Evolutionary conservation across 192 early-diverging fungal species (phyloP), one percentile per base, ranked within the genome.

Genomic region (Coemansia sp.): DNA sequence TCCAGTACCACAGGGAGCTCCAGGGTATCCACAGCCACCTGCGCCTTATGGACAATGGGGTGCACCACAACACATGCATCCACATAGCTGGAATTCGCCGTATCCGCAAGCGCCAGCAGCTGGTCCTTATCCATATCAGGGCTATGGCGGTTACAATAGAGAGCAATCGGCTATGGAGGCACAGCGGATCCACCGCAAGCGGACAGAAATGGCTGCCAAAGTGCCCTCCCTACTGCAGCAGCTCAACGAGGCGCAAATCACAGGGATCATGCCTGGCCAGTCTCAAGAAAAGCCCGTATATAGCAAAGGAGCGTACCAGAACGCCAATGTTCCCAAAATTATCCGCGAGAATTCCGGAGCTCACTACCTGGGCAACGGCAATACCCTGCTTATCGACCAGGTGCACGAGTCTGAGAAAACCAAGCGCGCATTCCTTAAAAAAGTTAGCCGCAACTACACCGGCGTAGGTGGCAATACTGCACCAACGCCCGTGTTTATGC

Each of bases 161-260:
- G 12, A 50, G n/a, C 45, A 41, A 7, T 17, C 46, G 7, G 15
- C 3, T 36, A 40, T 51, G 1, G 60, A 66, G 12, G 43, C 61
- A 47, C 66, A 66, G 26, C 56, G 23, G 15, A 26, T 63, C 28
- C 39, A 56, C 11, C 39, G 45, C 11, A 69, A 51, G 44, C 64
- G 74, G 30, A 59, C 58, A 0, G 74, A 66, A 49, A 76, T 70
- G 74, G 28, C 63, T 0, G 56, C 67, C 15, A 40, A 62, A 3
- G 40, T 42, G 5, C 74, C 74, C 2, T 77, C 74, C 14, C 55
- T 77, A 20, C 64, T 77, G 16, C 74, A 77, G 57, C 74, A 64
- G 21, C 68, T 77, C 20, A 56, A 67, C 32, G 50, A 53, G 12
- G 74, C 74, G 2, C 56, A 64, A 18, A 51, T 58, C 2, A 41